Evolutionary conservation across 2,329 filamentous ascomycete genomes (phyloP).

Genomic region (Colletotrichum sp.): DNA sequence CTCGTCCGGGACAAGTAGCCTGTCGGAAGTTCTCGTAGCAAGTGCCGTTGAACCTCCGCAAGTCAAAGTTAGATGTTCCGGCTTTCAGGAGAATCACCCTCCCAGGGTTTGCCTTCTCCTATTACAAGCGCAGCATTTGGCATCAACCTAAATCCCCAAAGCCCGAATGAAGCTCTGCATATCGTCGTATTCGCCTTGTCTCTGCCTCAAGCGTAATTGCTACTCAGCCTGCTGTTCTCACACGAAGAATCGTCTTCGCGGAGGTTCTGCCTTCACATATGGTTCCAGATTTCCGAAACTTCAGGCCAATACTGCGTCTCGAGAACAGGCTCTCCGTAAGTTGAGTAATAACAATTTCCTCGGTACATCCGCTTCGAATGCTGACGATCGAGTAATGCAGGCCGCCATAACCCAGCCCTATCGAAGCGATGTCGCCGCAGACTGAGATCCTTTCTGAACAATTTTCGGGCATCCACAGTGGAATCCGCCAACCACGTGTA

Average conservation of each 20-base stretch:
- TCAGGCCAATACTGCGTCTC: not conserved
- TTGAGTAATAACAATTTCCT: not conserved
- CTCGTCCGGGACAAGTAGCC: not conserved
- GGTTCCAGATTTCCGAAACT: not conserved
- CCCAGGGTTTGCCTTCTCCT: not conserved
- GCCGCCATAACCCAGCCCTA: not conserved
- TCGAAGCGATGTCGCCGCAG: not conserved
- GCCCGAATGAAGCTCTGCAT: not conserved
- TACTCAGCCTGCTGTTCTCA: not conserved
- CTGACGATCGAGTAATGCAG: not conserved
- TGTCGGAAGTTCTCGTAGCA: not conserved
- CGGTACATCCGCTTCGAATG: not conserved
- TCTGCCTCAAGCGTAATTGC: not conserved
- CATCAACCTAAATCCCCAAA: not conserved
- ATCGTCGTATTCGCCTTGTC: not conserved
- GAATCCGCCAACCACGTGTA: not conserved
- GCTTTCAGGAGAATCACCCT: not conserved
- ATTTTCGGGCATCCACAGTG: not conserved
- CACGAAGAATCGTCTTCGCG: not conserved
- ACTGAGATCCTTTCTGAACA: not conserved
- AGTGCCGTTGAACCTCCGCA: not conserved
- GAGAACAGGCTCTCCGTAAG: not conserved
- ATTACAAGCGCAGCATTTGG: not conserved
- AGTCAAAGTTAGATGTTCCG: not conserved
- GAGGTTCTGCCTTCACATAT: not conserved